Base-by-base conservation (phyloP, 2,329 filamentous ascomycete genomes). In the Colletotrichum horii region DNA sequence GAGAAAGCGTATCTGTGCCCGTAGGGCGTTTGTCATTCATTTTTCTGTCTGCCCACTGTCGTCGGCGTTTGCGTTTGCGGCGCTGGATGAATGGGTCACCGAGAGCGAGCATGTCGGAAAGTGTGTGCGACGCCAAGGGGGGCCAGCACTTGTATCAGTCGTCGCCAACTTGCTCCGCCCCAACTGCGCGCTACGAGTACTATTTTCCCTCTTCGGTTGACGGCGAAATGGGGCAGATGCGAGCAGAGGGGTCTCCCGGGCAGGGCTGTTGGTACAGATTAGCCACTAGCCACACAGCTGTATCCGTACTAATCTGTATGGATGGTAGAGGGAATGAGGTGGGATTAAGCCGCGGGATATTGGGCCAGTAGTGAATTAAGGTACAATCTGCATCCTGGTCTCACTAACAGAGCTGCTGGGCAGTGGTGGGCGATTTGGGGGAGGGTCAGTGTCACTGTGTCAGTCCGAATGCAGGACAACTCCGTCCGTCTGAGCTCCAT, bases 121-220 rank as follows among this genome's bases (percentile, higher is more conserved):
- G 30, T 58, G 72, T 19, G 73, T 72, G 38, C 68, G 61, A 75
- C 72, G 62, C 62, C 69, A 72, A 71, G 62, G 38, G 34, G 16
- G 68, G 30, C 34, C 43, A 52, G 43, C n/a, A 52, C n/a, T 60
- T 60, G 71, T 66, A 66, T 71, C 67, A 71, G 52, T 55, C 43
- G 43, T 52, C 43, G 43, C n/a, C n/a, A 22, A 48, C 43, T 22
- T 74, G 34, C 34, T 52, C 32, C 48, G 34, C 66, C 28, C 28
- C 58, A 19, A 34, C n/a, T 52, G 52, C 43, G 52, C 71, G 52
- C 16, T 34, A 19, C 5, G 24, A 14, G 26, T 24, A 6, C 55
- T 16, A 19, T 61, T 61, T 32, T 32, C 12, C 34, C 2, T 26
- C 11, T 36, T 22, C 19, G 24, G n/a, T 43, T 24, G 26, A 36